Percentiles rank a stretch among this genome's conserved stretches.
Conservation (phyloP, 2,329 filamentous ascomycete genomes). For the Diaporthe sp. region DNA sequence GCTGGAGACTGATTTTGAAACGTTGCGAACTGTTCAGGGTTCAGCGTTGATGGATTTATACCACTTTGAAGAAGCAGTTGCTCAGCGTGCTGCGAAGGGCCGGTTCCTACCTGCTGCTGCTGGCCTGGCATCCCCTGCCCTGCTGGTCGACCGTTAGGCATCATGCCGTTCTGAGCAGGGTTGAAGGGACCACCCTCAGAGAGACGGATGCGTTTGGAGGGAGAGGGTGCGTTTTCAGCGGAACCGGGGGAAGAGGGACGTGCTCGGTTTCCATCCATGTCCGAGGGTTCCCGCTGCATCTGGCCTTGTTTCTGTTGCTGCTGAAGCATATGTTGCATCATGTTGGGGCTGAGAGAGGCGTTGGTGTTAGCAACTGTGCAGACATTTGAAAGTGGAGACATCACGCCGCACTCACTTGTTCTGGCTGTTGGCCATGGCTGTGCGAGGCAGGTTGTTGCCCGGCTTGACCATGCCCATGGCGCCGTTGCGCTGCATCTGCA, state of each 20-base stretch:
- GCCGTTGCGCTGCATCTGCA: constrained; percentile 75
- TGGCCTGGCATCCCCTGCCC: constrained; percentile 80
- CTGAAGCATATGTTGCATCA: constrained; percentile 76
- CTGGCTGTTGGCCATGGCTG: constrained; percentile 84
- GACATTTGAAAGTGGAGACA: neutral
- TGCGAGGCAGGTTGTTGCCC: constrained; percentile 76
- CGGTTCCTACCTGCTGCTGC: constrained; percentile 69
- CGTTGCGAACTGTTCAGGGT: constrained; percentile 80
- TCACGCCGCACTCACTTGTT: constrained; percentile 69
- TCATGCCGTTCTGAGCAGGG: constrained; percentile 78
- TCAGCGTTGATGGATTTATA: constrained; percentile 82
- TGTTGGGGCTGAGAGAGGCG: constrained; percentile 68
- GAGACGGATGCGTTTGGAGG: constrained; percentile 89
- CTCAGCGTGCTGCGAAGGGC: constrained; percentile 60
- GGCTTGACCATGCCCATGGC: constrained; percentile 71
- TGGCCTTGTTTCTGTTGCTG: constrained; percentile 77
- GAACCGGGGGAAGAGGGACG: constrained; percentile 86
- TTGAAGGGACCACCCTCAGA: constrained; percentile 81
- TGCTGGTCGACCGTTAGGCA: constrained; percentile 79
- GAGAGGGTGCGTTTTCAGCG: constrained; percentile 90
- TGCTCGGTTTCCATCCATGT: constrained; percentile 86
- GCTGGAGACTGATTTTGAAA: constrained; percentile 69
- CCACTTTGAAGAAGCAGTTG: constrained; percentile 77
- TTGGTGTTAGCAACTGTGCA: constrained; percentile 21
- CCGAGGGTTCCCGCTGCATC: constrained; percentile 90